Base-by-base conservation (phyloP, 2,329 filamentous ascomycete genomes). In the Hymenoscyphus linearis region DNA sequence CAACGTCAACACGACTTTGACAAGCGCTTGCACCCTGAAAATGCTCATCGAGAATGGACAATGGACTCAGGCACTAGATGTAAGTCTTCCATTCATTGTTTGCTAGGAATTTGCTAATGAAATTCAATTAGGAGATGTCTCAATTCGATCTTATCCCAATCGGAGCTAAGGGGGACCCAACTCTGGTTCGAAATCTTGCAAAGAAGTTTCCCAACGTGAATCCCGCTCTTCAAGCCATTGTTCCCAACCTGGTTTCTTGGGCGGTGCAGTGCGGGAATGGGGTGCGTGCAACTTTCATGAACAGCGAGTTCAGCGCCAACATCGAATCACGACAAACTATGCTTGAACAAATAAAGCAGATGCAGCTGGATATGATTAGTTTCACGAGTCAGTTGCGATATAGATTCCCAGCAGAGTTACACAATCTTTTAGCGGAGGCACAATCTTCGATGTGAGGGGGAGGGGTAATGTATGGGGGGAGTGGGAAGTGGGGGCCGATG, bases 301-400 rank as follows among this genome's bases (percentile, higher is more conserved):
- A 80, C 62, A 86, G 87, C 31, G 84, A 88, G 68, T 97, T 89
- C 74, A 91, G 88, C 68, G 88, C 85, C 65, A 88, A 88, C 74
- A 85, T 86, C 71, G 83, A 83, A 60, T 88, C 81, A 66, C 80
- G 82, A 71, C 80, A 77, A 72, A 77, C 79, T 74, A 82, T 91
- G 76, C 85, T 88, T 57, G 85, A 88, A 61, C 82, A 88, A 70
- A 79, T 96, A 71, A 84, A 89, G 77, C 85, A 89, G 74, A 91
- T 90, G 78, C 92, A 90, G 44, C 86, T 92, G 74, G 93, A 98
- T 75, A 76, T 97, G 70, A 96, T 95, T 79, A 89, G 95, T 14
- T 98, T 96, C 79, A 93, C 92, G 16, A 93, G 92, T 60, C 86
- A 96, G 81, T 85, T 98, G 72, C 87, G 90, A 72, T 98, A 96